phyloP scores from a whole-genome alignment of 306 rosid species.

The Trifolium repens region DNA sequence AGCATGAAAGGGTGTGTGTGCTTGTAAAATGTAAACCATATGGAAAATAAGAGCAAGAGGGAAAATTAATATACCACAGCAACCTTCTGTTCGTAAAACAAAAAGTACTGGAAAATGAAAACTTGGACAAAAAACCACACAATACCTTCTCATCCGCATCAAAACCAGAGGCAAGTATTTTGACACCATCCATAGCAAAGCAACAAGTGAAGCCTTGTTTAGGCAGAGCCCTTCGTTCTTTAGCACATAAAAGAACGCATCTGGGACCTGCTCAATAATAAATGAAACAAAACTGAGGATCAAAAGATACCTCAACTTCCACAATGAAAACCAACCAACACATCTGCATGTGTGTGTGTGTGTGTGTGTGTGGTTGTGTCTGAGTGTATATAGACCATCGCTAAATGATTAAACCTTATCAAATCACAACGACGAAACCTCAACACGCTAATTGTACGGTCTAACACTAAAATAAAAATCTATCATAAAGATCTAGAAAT shows the following conservation, averaged over 20 bases:
- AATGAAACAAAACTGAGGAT: slow-evolving; percentile 31
- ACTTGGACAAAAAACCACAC: slow-evolving; percentile 35
- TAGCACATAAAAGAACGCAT: slow-evolving; percentile 82
- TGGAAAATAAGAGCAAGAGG: background rate
- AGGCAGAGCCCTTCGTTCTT: slow-evolving; percentile 69
- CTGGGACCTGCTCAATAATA: slow-evolving; percentile 72
- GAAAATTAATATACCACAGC: background rate
- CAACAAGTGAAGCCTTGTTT: slow-evolving; percentile 85
- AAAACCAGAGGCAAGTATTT: slow-evolving; percentile 91
- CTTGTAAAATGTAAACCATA: too few species aligned
- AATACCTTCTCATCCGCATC: slow-evolving; percentile 77
- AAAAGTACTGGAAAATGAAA: slow-evolving; percentile 22
- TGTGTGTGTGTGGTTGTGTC: background rate
- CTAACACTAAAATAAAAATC: slow-evolving; percentile 16
- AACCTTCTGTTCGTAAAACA: background rate
- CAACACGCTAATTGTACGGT: background rate
- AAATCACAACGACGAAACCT: slow-evolving; percentile 35
- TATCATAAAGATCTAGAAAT: slow-evolving; percentile 63
- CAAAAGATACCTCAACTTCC: slow-evolving; percentile 8
- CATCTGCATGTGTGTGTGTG: background rate
- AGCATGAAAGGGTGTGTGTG: background rate
- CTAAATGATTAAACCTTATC: slow-evolving; percentile 11
- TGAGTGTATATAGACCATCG: background rate
- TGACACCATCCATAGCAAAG: slow-evolving; percentile 93
- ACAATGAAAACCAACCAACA: slow-evolving; percentile 34